These are phyloP conservation scores for Metschnikowia bowlesiae DNA, from an alignment of 805 yeast genomes.

Conservation along the genomic window DNA sequence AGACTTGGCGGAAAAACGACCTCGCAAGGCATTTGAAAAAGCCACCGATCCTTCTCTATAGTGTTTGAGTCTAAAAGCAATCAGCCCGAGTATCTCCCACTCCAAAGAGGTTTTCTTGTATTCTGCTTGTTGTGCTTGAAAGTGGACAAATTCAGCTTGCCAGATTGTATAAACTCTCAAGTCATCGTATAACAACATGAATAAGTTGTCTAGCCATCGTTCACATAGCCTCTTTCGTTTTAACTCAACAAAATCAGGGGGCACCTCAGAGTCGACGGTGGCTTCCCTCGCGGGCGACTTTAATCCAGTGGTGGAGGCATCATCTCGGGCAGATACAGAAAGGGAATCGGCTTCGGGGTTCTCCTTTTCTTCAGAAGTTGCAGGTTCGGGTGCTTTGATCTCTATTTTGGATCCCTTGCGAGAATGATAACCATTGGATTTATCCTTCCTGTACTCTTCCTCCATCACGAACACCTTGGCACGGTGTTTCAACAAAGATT, in stretches of 20 bases:
- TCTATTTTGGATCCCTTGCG: slow-evolving; percentile 5
- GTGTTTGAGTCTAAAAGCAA: slow-evolving; percentile 83
- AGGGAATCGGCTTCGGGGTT: not conserved
- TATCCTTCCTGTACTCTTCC: slow-evolving; percentile 43
- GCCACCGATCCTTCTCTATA: slow-evolving; percentile 84
- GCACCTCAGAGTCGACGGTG: slow-evolving; percentile 1
- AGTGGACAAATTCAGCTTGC: slow-evolving; percentile 88
- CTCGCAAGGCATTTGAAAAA: slow-evolving; percentile 63
- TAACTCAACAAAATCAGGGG: slow-evolving; percentile 39
- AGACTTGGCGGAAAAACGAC: slow-evolving; percentile 77
- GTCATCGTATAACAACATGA: slow-evolving; percentile 68
- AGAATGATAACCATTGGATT: slow-evolving; percentile 17
- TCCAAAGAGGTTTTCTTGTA: slow-evolving; percentile 76
- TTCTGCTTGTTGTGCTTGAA: slow-evolving; percentile 79
- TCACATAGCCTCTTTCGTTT: slow-evolving; percentile 65
- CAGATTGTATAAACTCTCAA: slow-evolving; percentile 81
- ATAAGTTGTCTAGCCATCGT: slow-evolving; percentile 68
- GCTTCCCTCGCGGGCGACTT: slow-evolving; percentile 31
- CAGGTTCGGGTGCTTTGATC: slow-evolving; percentile 9
- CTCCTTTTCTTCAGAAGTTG: not conserved
- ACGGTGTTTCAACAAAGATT: slow-evolving; percentile 39
- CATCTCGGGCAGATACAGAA: slow-evolving; percentile 18
- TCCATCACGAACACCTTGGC: slow-evolving; percentile 48
- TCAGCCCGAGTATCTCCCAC: slow-evolving; percentile 88
- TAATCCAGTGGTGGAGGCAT: slow-evolving; percentile 34